These are phyloP conservation scores for Coemansia sp. DNA, from an alignment of 192 early-diverging fungal species.

Conservation along the genomic window DNA sequence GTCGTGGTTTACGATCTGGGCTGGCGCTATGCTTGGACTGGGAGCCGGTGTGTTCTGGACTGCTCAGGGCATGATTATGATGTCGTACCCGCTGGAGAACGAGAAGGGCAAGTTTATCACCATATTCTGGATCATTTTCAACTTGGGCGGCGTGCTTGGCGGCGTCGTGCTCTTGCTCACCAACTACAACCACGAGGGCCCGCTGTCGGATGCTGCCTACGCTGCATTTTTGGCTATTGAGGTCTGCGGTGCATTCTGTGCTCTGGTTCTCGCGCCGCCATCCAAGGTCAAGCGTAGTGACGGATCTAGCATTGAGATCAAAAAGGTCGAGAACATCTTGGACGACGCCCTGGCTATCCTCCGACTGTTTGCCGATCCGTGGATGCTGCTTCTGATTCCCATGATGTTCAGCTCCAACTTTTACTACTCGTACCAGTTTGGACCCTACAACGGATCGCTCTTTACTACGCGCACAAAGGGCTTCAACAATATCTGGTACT, in stretches of 20 bases:
- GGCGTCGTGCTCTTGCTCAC: slow-evolving; percentile 62
- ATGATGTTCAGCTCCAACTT: slow-evolving; percentile 71
- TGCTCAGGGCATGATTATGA: slow-evolving; percentile 80
- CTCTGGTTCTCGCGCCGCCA: slow-evolving; percentile 58
- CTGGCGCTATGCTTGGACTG: slow-evolving; percentile 19
- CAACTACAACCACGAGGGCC: slow-evolving; percentile 58
- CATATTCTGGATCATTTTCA: slow-evolving; percentile 88
- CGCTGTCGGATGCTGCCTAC: slow-evolving; percentile 64
- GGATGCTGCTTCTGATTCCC: slow-evolving; percentile 65
- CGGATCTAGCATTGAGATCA: slow-evolving; percentile 58
- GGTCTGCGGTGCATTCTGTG: slow-evolving; percentile 58
- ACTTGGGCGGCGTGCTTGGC: slow-evolving; percentile 79
- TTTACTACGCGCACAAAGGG: slow-evolving; percentile 65
- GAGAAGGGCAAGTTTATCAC: slow-evolving; percentile 80
- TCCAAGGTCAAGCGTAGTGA: slow-evolving; percentile 59
- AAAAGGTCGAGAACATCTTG: slow-evolving; percentile 61
- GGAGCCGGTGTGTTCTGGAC: slow-evolving; percentile 62
- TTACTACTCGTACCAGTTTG: slow-evolving; percentile 77
- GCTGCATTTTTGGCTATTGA: slow-evolving; percentile 74
- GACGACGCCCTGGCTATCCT: slow-evolving; percentile 56
- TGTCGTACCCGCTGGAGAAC: slow-evolving; percentile 80
- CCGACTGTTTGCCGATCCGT: slow-evolving; percentile 59
- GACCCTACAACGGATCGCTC: slow-evolving; percentile 60
- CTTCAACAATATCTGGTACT: slow-evolving; percentile 71
- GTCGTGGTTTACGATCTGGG: slow-evolving; percentile 44